phyloP scores from a whole-genome alignment of 2,329 filamentous ascomycete species.

The Microsporum audouinii region DNA sequence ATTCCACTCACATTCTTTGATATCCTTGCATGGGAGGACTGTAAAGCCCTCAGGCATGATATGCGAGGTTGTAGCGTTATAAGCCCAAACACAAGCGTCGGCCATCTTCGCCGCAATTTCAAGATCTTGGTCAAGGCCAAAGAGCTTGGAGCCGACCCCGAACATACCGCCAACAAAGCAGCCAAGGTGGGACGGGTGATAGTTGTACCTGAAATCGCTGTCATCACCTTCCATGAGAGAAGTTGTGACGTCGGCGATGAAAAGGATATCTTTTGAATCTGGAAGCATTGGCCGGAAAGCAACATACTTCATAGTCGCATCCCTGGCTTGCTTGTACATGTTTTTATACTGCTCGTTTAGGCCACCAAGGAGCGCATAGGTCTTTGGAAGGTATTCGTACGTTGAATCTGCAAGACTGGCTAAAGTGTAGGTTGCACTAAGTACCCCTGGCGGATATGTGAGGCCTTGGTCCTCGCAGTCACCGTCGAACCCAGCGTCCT shows the following conservation, averaged over 20 bases:
- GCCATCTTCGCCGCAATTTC: constrained; percentile 40
- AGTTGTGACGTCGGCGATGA: constrained; percentile 46
- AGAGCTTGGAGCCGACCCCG: constrained; percentile 42
- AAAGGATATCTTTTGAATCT: constrained; percentile 55
- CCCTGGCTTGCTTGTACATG: constrained; percentile 58
- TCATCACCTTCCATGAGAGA: constrained; percentile 18
- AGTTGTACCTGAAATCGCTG: constrained; percentile 22
- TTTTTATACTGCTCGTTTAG: constrained; percentile 50
- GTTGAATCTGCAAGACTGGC: constrained; percentile 47
- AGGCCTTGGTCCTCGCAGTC: constrained; percentile 32
- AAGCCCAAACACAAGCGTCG: constrained; percentile 47
- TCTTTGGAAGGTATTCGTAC: constrained; percentile 49
- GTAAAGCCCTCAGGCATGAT: constrained; percentile 45
- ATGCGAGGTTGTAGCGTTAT: constrained; percentile 38
- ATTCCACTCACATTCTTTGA: constrained; percentile 14
- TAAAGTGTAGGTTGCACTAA: constrained; percentile 30
- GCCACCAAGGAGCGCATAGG: constrained; percentile 68
- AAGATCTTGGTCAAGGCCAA: constrained; percentile 39
- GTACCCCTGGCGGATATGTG: constrained; percentile 22
- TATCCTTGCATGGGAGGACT: constrained; percentile 30
- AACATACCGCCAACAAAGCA: constrained; percentile 50
- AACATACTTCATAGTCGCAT: constrained; percentile 58
- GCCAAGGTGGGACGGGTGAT: constrained; percentile 40
- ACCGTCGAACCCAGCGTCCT: background rate
- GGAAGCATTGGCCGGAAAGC: constrained; percentile 68